Base-by-base conservation (phyloP, 2,329 filamentous ascomycete genomes). In the Fusarium austroafricanum region DNA sequence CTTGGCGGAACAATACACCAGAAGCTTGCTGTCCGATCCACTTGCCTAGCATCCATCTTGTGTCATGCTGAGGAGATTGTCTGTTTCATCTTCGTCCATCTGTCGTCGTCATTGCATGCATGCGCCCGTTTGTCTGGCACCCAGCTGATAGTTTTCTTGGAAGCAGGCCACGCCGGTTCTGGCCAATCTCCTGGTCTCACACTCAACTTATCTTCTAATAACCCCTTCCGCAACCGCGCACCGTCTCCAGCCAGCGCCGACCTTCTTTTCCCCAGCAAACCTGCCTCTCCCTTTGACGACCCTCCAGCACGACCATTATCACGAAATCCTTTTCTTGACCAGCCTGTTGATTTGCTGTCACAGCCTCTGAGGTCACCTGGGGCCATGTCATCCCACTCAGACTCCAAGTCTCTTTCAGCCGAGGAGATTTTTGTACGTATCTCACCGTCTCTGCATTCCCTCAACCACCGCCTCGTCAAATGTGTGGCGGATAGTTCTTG, bases 391-490 rank as follows among this genome's bases (percentile, higher is more conserved):
- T 79, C 80, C 55, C 73, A 80, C 59, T 81, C 82, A 50, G 82
- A 83, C 51, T 75, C 78, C 21, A 79, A 81, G 59, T 80, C 81
- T 73, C 65, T 87, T 81, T 74, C 88, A 58, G 87, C 89, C 47
- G 89, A 91, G 70, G 90, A 93, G 66, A 85, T 94, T 62, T 94
- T 94, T 82, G 92, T 94, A 90, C 77, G 92, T 91, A 60, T 38
- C 29, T 21, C 21, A 39, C 21, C n/a, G 14, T 23, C 20, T 18
- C 20, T 44, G 14, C 12, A 15, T 33, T 23, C 42, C 28, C 29
- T 17, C 17, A 11, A 43, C 18, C 6, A 12, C 23, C 4, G 14
- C 20, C 20, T 12, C 11, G 17, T 31, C 18, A 29, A 51, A 29
- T 20, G n/a, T n/a, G 37, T 6, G 14, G 49, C 15, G 9, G 29